These are phyloP conservation scores for Nitzschia sp. DNA, from an alignment of 108 stramenopile genomes.

Conservation along the genomic window DNA sequence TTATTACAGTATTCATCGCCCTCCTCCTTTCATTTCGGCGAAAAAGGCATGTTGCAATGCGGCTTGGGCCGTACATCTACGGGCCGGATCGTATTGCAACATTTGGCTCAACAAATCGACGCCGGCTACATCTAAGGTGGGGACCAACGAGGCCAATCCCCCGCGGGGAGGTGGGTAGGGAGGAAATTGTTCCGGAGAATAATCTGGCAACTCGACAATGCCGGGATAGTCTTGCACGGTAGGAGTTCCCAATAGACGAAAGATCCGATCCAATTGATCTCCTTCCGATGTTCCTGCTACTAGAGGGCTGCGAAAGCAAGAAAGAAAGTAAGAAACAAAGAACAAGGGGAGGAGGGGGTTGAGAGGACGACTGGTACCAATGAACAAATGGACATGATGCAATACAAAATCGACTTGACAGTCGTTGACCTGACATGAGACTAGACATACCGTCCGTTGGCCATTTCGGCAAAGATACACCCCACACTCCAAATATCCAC, in stretches of 20 bases:
- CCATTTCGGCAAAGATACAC: slow-evolving; percentile 98
- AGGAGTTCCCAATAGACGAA: slow-evolving; percentile 88
- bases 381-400: too few species aligned
- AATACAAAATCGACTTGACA: too few species aligned
- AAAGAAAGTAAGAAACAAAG: not conserved
- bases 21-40: slow-evolving; percentile 65
- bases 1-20: too few species aligned
- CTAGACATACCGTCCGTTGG: slow-evolving; percentile 79
- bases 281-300: slow-evolving; percentile 89
- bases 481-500: slow-evolving; percentile 99
- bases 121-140: slow-evolving; percentile 74
- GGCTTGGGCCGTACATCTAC: slow-evolving; percentile 88
- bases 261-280: slow-evolving; percentile 93
- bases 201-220: slow-evolving; percentile 92
- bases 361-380: too few species aligned
- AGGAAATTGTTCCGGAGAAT: slow-evolving; percentile 66
- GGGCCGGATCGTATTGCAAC: slow-evolving; percentile 92
- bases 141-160: slow-evolving; percentile 85
- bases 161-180: slow-evolving; percentile 82
- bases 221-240: slow-evolving; percentile 80
- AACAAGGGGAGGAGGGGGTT: not conserved
- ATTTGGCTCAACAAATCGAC: slow-evolving; percentile 86
- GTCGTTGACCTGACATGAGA: too few species aligned
- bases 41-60: slow-evolving; percentile 97
- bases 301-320: slow-evolving; percentile 46